Conservation (phyloP, 2,329 filamentous ascomycete genomes). For the Simplicillium sp. region DNA sequence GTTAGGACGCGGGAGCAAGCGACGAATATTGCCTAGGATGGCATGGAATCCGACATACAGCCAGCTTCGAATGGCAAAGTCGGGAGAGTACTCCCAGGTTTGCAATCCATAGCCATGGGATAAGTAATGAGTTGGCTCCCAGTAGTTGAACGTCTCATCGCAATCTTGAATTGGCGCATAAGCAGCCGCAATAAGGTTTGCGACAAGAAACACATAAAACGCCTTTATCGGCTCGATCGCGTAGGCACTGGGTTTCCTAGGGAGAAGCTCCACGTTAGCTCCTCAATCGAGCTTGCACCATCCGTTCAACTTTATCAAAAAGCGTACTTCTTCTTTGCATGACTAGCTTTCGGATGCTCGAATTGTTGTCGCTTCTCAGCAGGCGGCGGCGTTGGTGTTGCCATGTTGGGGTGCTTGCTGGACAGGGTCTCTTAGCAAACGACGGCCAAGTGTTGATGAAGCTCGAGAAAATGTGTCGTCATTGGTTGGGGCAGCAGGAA, state of each 20-base stretch:
- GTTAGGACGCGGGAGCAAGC: slow-evolving; percentile 50
- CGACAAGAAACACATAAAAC: slow-evolving; percentile 70
- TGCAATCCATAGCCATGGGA: slow-evolving; percentile 87
- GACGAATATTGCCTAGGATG: slow-evolving; percentile 54
- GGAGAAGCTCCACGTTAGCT: not conserved
- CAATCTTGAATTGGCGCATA: slow-evolving; percentile 94
- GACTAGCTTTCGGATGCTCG: slow-evolving; percentile 37
- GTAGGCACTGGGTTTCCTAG: slow-evolving; percentile 43
- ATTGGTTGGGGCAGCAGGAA: too few species aligned
- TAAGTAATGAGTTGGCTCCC: slow-evolving; percentile 93
- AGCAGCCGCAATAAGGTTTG: slow-evolving; percentile 66
- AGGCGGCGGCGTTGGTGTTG: slow-evolving; percentile 16
- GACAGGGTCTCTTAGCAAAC: not conserved
- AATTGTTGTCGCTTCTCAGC: slow-evolving; percentile 21
- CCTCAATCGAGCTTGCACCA: too few species aligned
- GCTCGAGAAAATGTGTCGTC: not conserved
- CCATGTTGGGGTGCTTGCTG: slow-evolving; percentile 24
- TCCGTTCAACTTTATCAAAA: too few species aligned
- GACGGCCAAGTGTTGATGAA: not conserved
- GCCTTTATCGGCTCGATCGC: slow-evolving; percentile 62
- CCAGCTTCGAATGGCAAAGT: slow-evolving; percentile 94
- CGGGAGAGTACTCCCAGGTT: slow-evolving; percentile 97
- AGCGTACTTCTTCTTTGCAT: slow-evolving; percentile 42
- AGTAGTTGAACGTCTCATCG: slow-evolving; percentile 98
- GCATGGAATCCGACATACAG: slow-evolving; percentile 79